phyloP scores from a whole-genome alignment of 2,329 filamentous ascomycete genomes.

The Arthrinium phaeospermum region DNA sequence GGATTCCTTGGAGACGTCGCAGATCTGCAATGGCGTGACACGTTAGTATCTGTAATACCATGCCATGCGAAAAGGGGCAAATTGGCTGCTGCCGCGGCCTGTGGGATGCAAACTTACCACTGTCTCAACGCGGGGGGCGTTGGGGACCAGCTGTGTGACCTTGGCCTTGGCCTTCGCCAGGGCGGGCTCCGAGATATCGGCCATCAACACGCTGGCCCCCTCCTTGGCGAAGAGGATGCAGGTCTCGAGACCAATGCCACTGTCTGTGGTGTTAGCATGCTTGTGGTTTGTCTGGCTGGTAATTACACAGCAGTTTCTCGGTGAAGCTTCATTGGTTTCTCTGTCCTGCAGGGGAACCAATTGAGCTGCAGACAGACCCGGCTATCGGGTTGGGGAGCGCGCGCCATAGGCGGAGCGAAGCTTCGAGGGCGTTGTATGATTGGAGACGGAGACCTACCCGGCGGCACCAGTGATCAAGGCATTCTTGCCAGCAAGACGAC shows the following conservation, averaged over 20 bases:
- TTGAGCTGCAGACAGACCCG: not conserved
- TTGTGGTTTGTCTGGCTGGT: not conserved
- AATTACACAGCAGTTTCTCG: not conserved
- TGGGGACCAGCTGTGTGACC: constrained; percentile 73
- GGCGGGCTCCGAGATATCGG: constrained; percentile 80
- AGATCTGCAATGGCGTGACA: constrained; percentile 44
- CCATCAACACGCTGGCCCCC: constrained; percentile 83
- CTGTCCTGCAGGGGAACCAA: not conserved
- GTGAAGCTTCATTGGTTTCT: not conserved
- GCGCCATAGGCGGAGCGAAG: not conserved
- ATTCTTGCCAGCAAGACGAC: constrained; percentile 65
- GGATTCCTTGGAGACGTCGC: constrained; percentile 86
- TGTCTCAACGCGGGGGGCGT: constrained; percentile 65
- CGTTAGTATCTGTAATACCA: not conserved
- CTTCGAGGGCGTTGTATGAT: not conserved
- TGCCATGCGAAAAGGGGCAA: not conserved
- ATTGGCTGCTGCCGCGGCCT: not conserved
- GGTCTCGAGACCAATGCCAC: constrained; percentile 93
- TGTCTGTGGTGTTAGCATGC: constrained; percentile 40
- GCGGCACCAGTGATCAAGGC: constrained; percentile 82
- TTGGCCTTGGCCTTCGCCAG: constrained; percentile 79
- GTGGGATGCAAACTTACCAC: constrained; percentile 33
- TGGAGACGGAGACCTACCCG: constrained; percentile 64
- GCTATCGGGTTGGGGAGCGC: not conserved
- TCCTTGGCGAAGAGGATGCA: constrained; percentile 88